phyloP scores from a whole-genome alignment of 2,329 filamentous ascomycete genomes.

The Hypoxylon sp. region DNA sequence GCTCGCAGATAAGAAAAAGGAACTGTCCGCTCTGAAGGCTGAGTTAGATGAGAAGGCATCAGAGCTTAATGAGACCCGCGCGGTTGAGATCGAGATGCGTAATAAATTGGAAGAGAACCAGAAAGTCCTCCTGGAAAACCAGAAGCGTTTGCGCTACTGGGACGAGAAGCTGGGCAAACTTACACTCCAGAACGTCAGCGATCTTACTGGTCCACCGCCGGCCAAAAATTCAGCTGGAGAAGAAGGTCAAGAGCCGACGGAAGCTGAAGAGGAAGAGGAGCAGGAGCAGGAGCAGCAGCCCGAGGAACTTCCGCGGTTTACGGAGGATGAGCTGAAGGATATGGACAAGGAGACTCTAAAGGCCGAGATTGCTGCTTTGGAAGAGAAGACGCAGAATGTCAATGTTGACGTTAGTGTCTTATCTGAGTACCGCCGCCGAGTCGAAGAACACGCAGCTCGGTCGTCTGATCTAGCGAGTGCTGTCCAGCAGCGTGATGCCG shows the following conservation, averaged over 20 bases:
- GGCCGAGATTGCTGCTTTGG: conserved; percentile 71
- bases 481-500: conserved; percentile 81
- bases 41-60: conserved; percentile 88
- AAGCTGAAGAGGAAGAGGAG: conserved; percentile 41
- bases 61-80: conserved; percentile 89
- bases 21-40: conserved; percentile 82
- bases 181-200: conserved; percentile 82
- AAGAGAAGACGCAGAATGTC: conserved; percentile 82
- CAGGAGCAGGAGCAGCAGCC: conserved; percentile 52
- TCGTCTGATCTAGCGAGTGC: conserved; percentile 87
- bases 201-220: conserved; percentile 64
- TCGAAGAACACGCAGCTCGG: conserved; percentile 83
- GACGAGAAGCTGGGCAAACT: conserved; percentile 90
- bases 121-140: conserved; percentile 87
- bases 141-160: conserved; percentile 88
- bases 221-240: conserved; percentile 51
- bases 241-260: conserved; percentile 32
- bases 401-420: conserved; percentile 91
- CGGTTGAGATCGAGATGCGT: conserved; percentile 95
- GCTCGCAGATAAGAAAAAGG: conserved; percentile 82
- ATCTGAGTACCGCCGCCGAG: conserved; percentile 86
- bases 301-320: conserved; percentile 81
- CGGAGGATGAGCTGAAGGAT: conserved; percentile 75
- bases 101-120: conserved; percentile 98
- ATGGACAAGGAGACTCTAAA: conserved; percentile 74